Evolutionary conservation across 2,329 filamentous ascomycete species (phyloP).

Genomic region (Xylaria arbuscula): DNA sequence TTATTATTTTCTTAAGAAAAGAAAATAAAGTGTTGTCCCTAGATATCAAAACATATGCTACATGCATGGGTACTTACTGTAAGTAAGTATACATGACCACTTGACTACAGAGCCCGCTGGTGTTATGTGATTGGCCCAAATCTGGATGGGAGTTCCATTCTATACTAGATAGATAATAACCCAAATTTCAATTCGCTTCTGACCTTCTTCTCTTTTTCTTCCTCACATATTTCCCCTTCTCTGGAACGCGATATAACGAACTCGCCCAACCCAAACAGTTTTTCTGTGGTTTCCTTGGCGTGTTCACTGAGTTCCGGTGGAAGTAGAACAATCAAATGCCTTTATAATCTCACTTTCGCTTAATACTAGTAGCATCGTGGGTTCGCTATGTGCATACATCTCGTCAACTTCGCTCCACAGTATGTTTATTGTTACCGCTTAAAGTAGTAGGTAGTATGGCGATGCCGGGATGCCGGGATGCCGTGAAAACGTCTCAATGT

Average conservation of each 20-base stretch:
- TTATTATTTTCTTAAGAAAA: no score
- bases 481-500: background rate
- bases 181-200: conserved; percentile 18
- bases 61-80: no score
- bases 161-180: conserved; percentile 35
- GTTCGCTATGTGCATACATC: conserved; percentile 73
- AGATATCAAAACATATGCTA: no score
- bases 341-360: conserved; percentile 71
- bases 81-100: no score
- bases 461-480: background rate
- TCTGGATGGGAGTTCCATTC: conserved; percentile 2
- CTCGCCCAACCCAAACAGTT: conserved; percentile 44
- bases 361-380: conserved; percentile 60
- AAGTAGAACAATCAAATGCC: conserved; percentile 66
- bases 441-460: conserved; percentile 6
- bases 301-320: conserved; percentile 58
- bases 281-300: conserved; percentile 53
- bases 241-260: conserved; percentile 51
- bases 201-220: conserved; percentile 47
- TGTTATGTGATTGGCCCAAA: conserved; percentile 41
- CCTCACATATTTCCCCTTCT: conserved; percentile 64
- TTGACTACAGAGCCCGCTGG: background rate
- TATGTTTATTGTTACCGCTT: background rate
- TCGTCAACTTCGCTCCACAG: background rate
- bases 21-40: no score